These are phyloP conservation scores for Rhizopogon vesiculosus DNA, from an alignment of 768 basidiomycete species.

Conservation along the genomic window DNA sequence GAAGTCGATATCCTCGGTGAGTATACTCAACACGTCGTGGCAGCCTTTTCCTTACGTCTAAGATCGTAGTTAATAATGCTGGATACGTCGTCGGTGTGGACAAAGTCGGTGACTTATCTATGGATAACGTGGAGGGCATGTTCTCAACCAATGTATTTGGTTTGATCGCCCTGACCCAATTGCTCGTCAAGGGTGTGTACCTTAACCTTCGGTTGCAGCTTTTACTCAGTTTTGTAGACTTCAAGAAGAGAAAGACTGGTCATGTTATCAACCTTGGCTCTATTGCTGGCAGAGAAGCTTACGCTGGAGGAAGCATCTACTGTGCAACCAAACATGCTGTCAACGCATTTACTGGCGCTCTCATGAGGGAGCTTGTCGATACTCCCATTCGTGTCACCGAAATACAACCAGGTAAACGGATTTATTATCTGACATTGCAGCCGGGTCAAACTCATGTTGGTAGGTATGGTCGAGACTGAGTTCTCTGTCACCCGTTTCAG, in stretches of 20 bases:
- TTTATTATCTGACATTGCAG: slow-evolving; percentile 5
- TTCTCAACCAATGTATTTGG: slow-evolving; percentile 81
- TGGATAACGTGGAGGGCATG: slow-evolving; percentile 79
- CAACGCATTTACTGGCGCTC: slow-evolving; percentile 75
- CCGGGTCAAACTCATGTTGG: neutral
- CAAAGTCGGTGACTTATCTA: slow-evolving; percentile 75
- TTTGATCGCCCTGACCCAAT: slow-evolving; percentile 77
- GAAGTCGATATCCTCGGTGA: slow-evolving; percentile 81
- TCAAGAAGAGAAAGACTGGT: slow-evolving; percentile 71
- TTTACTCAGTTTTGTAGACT: slow-evolving; percentile 42
- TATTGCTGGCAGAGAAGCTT: slow-evolving; percentile 83
- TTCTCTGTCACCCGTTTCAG: slow-evolving; percentile 90
- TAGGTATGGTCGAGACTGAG: slow-evolving; percentile 86
- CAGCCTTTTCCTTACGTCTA: neutral
- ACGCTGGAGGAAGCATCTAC: slow-evolving; percentile 89
- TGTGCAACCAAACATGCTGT: slow-evolving; percentile 90
- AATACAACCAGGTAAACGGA: slow-evolving; percentile 75
- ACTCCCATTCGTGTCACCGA: slow-evolving; percentile 93
- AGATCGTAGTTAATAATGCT: slow-evolving; percentile 61
- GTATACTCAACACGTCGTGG: slow-evolving; percentile 10
- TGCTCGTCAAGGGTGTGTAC: slow-evolving; percentile 51
- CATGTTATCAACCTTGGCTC: slow-evolving; percentile 96
- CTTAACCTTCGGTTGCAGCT: neutral
- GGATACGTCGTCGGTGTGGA: slow-evolving; percentile 90
- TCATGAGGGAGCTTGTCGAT: slow-evolving; percentile 85